Base-by-base conservation (phyloP, 208 protist genomes). In the Angomonas ambiguus region DNA sequence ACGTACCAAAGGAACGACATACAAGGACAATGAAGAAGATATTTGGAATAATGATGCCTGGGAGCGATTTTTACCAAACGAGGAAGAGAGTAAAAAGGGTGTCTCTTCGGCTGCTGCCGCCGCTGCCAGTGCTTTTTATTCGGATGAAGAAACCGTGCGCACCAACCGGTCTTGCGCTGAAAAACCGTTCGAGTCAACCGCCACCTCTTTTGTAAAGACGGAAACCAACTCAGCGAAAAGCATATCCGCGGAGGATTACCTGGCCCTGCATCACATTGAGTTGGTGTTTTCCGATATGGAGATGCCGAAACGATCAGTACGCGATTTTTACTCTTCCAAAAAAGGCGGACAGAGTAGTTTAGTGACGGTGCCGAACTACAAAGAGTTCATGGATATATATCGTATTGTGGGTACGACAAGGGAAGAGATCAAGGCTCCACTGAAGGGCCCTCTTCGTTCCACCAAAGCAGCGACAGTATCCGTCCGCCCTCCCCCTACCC, bases 301-400 rank as follows among this genome's bases (percentile, higher is more conserved):
- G 16, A 78, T 88, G 73, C 81, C 77, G 13, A 94, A 94, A 66
- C 77, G 82, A 49, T 69, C 60, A 1, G 35, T 62, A 48, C 67
- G 81, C 6, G 74, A 86, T 51, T 96, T 96, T 51, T 94, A 89
- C 62, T 72, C 74, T 8, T 83, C 72, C 34, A n/a, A 53, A 49
- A 74, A 75, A 72, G 63, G 35, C 25, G 65, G 27, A 56, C 56
- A 68, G 24, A 71, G 60, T 45, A 42, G 25, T 20, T 79, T 91
- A 58, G 87, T 95, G 18, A 93, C 89, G n/a, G 71, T 95, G 45
- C 89, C 89, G 1, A 75, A 82, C 2, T 83, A 93, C 66, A 76
- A 72, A 25, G 89, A 95, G 72, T 95, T 93, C 66, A 95, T 95
- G 89, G 83, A 95, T 42, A 83, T 95, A 45, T 91, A 92, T 61